Percentiles rank a stretch among this genome's conserved stretches.
phyloP scores from a whole-genome alignment of 139 green algal species.

The Chlamydomonas schloesseri region DNA sequence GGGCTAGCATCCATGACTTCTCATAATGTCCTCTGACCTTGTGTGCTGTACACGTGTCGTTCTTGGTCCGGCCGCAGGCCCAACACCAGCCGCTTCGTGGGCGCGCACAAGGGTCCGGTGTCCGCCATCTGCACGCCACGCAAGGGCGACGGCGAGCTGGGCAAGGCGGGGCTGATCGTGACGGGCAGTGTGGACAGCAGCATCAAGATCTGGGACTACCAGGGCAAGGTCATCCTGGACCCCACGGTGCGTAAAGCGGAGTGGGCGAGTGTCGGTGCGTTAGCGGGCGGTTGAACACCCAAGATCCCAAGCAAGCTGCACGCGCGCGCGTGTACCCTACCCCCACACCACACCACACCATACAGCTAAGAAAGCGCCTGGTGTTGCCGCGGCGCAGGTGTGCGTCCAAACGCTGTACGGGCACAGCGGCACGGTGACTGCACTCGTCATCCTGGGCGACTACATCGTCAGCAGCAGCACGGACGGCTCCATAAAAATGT shows the following conservation, averaged over 20 bases:
- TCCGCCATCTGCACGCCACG: constrained; percentile 38
- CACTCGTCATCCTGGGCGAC: constrained; percentile 49
- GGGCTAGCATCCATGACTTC: no score
- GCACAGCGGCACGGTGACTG: constrained; percentile 72
- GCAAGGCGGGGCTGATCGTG: constrained; percentile 58
- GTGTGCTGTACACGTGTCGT: no score
- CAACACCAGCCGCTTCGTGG: constrained; percentile 47
- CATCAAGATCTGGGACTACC: constrained; percentile 77
- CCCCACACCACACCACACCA: no score
- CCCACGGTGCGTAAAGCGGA: neutral
- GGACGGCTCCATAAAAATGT: constrained; percentile 71
- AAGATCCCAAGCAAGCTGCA: no score
- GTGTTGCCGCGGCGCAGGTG: constrained; percentile 2
- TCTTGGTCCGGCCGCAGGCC: neutral
- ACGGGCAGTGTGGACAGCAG: constrained; percentile 66
- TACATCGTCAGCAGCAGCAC: constrained; percentile 71
- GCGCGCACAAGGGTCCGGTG: constrained; percentile 61
- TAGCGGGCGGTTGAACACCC: no score
- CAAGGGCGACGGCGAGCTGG: constrained; percentile 41
- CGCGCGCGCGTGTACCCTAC: no score
- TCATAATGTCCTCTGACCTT: no score
- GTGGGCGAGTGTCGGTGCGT: no score
- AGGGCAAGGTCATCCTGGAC: constrained; percentile 51
- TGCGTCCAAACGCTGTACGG: constrained; percentile 73
- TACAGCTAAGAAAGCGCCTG: no score